Base-by-base conservation (phyloP, 495 filamentous ascomycete species). In the Aspergillus baeticus region DNA sequence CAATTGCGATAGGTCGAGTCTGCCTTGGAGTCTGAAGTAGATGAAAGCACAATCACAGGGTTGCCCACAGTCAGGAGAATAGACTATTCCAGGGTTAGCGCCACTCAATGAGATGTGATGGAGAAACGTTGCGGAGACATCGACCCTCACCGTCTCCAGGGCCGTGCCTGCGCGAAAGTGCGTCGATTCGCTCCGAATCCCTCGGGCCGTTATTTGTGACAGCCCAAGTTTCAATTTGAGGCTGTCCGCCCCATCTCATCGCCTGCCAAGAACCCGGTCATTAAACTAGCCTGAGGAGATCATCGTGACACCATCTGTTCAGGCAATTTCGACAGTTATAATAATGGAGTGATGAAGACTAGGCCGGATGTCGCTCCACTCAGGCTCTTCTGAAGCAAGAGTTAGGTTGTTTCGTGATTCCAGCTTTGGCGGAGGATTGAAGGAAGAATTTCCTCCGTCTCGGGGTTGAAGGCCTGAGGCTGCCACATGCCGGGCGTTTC, bases 201-300 rank as follows among this genome's bases (percentile, higher is more conserved):
- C 62, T 54, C 60, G 42, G 65, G 67, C 65, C 67, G 67, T 59
- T 66, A 53, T 61, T 59, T 71, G 66, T 43, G 70, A 75, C 72
- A 59, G 20, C 47, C 55, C 26, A 43, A 42, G 72, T 75, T 75
- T 73, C 72, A 73, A 55, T 49, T 18, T 45, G 29, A 48, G 18
- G 46, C 35, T 37, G 38, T 26, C 34, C 21, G 15, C 49, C 31
- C 59, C 58, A 54, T 47, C 39, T 54, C 57, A 59, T 62, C 58
- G 50, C 51, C 43, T 63, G 59, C 58, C 61, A 64, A 65, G 58
- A 43, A 37, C 53, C 17, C 57, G 38, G 33, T 46, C 36, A 48
- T 56, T 49, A 55, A 55, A 47, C 52, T 35, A 22, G 13, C 46
- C 20, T 36, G 13, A 14, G 2, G 1, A 29, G 15, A 13, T 38